A percentile compares a stretch with the other conserved stretches of the same genome.
Evolutionary conservation across 2,329 filamentous ascomycete species (phyloP).

Genomic region (Talaromyces sp.): DNA sequence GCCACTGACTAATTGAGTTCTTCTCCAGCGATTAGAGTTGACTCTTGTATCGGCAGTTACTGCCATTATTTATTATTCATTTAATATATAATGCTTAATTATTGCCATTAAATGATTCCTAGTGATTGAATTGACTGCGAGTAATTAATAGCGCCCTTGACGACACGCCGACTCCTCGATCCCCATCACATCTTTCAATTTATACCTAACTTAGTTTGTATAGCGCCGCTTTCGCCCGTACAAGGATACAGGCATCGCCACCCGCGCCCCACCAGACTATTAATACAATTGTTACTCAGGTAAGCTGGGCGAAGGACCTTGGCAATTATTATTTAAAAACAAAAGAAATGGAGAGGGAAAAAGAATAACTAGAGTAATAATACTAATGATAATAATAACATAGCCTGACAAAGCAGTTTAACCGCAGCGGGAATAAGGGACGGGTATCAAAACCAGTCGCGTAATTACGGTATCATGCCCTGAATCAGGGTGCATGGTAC

Average conservation of each 20-base stretch:
- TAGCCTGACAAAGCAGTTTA: neutral
- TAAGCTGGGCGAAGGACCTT: neutral
- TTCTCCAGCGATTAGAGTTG: neutral
- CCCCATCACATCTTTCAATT: neutral
- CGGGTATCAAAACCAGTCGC: neutral
- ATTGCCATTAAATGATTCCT: no score
- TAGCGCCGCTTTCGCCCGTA: neutral
- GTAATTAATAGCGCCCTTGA: neutral
- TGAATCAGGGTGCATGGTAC: neutral
- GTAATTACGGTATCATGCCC: neutral
- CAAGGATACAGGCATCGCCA: neutral
- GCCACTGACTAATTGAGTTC: neutral
- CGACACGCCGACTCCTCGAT: neutral
- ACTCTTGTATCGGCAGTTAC: neutral
- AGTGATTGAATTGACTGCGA: no score
- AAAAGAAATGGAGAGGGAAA: neutral
- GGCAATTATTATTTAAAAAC: neutral
- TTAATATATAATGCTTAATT: neutral
- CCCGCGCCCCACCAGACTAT: neutral
- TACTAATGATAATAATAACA: neutral
- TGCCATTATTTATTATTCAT: neutral
- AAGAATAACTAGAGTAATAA: neutral
- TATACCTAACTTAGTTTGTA: neutral
- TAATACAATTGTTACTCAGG: neutral
- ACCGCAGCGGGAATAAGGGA: neutral